Evolutionary conservation across 495 filamentous ascomycete species (phyloP).

Genomic region (Podospora australis): DNA sequence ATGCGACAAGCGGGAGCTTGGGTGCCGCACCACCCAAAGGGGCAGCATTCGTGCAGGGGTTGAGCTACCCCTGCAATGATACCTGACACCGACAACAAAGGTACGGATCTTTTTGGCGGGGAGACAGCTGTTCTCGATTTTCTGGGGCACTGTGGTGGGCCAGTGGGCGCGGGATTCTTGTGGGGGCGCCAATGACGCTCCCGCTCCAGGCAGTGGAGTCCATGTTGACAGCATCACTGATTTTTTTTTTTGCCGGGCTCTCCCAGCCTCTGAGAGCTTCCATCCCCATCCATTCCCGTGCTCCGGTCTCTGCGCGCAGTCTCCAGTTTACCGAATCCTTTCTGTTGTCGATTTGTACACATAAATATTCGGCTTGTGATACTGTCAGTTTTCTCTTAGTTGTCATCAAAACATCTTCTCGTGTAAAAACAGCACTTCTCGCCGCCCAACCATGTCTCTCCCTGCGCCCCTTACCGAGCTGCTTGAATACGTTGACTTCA

Average conservation of each 20-base stretch:
- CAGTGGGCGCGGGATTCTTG: neutral
- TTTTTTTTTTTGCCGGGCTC: neutral
- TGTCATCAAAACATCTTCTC: neutral
- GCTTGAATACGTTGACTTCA: constrained; percentile 52
- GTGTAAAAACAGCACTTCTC: neutral
- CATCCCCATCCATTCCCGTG: neutral
- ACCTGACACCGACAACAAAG: neutral
- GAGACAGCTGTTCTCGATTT: too few relatives aligned
- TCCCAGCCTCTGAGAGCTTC: neutral
- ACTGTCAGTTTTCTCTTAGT: too few relatives aligned
- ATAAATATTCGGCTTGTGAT: too few relatives aligned
- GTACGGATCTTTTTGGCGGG: constrained; percentile 1
- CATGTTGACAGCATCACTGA: constrained; percentile 5
- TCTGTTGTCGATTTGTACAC: too few relatives aligned
- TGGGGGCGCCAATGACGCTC: constrained; percentile 8
- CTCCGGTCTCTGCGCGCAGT: neutral
- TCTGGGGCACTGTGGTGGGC: neutral
- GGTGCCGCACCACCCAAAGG: constrained; percentile 3
- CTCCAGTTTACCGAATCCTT: neutral
- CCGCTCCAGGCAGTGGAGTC: too few relatives aligned
- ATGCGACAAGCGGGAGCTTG: constrained; percentile 10
- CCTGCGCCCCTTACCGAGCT: constrained; percentile 28
- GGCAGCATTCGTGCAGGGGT: neutral
- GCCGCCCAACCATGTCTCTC: constrained; percentile 23
- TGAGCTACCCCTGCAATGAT: neutral